A percentile compares a stretch with the other conserved stretches of the same genome.
Conservation (phyloP, 495 filamentous ascomycete genomes). For the Aspergillus campestris region DNA sequence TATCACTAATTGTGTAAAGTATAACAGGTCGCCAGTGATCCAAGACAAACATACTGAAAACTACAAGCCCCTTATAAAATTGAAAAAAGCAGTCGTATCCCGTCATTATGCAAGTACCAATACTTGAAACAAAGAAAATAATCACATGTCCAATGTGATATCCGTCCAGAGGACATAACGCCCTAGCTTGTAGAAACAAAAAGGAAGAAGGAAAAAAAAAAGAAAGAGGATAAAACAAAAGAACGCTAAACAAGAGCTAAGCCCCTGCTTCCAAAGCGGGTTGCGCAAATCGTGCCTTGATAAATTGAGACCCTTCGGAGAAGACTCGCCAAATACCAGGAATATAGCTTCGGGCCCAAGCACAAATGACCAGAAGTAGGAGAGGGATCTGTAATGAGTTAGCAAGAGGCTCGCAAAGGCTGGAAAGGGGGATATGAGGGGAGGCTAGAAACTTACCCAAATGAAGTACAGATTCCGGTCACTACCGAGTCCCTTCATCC, state of each 20-base stretch:
- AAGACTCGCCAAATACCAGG: constrained; percentile 44
- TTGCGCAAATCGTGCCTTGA: constrained; percentile 35
- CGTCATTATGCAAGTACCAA: constrained; percentile 30
- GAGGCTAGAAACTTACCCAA: constrained; percentile 53
- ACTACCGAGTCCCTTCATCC: constrained; percentile 63
- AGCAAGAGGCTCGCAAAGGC: constrained; percentile 7
- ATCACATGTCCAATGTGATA: constrained; percentile 8
- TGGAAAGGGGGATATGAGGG: constrained; percentile 6
- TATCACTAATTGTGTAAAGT: too few relatives aligned
- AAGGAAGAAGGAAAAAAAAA: constrained; percentile 11
- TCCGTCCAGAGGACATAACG: constrained; percentile 19
- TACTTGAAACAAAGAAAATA: constrained; percentile 13
- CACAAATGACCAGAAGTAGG: constrained; percentile 53
- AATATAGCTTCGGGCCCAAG: constrained; percentile 54
- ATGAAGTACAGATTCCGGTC: constrained; percentile 79
- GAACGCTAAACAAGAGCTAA: constrained; percentile 15
- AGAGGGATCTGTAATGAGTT: constrained; percentile 30
- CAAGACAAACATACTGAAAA: neutral
- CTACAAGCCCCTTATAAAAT: neutral
- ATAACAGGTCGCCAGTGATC: too few relatives aligned
- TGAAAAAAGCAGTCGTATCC: constrained; percentile 28
- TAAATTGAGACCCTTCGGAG: constrained; percentile 37
- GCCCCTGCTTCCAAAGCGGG: constrained; percentile 30
- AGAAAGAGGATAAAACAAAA: constrained; percentile 9
- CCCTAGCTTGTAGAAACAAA: constrained; percentile 15